phyloP scores from a whole-genome alignment of 805 yeast genomes.

The Wickerhamomyces canadensis region DNA sequence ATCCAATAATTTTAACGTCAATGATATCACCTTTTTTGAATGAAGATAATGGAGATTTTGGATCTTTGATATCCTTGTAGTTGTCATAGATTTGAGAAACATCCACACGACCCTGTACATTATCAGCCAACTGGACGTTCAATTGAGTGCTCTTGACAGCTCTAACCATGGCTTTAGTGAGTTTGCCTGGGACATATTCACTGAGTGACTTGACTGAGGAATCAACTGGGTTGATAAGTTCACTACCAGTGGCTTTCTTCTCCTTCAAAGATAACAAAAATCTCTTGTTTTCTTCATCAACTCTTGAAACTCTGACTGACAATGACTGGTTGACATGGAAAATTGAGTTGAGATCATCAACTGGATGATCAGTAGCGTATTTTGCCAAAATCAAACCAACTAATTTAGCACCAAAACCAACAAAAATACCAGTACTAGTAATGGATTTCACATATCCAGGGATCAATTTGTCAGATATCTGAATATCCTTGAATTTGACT shows the following conservation, averaged over 20 bases:
- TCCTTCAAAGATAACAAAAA: conserved; percentile 61
- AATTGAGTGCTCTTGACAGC: conserved; percentile 68
- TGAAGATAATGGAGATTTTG: conserved; percentile 48
- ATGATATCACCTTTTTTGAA: conserved; percentile 56
- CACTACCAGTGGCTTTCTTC: conserved; percentile 22
- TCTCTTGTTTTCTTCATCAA: conserved; percentile 65
- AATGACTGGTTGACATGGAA: conserved; percentile 70
- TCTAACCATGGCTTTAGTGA: conserved; percentile 55
- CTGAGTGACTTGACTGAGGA: conserved; percentile 36
- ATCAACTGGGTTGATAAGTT: conserved; percentile 57
- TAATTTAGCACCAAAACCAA: conserved; percentile 71
- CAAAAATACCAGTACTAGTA: conserved; percentile 77
- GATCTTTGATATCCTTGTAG: conserved; percentile 49
- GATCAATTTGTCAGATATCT: conserved; percentile 39
- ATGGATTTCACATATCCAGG: conserved; percentile 76
- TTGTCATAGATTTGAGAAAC: conserved; percentile 60
- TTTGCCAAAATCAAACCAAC: conserved; percentile 81
- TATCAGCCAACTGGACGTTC: conserved; percentile 70
- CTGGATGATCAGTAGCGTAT: conserved; percentile 51
- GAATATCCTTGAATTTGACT: conserved; percentile 49
- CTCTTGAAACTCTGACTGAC: conserved; percentile 55
- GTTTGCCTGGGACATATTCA: conserved; percentile 55
- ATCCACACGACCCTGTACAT: conserved; percentile 75
- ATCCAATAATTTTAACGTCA: conserved; percentile 68
- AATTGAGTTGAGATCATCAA: conserved; percentile 45